These are phyloP conservation scores for Podospora didyma DNA, from an alignment of 495 filamentous ascomycete genomes.

Conservation along the genomic window DNA sequence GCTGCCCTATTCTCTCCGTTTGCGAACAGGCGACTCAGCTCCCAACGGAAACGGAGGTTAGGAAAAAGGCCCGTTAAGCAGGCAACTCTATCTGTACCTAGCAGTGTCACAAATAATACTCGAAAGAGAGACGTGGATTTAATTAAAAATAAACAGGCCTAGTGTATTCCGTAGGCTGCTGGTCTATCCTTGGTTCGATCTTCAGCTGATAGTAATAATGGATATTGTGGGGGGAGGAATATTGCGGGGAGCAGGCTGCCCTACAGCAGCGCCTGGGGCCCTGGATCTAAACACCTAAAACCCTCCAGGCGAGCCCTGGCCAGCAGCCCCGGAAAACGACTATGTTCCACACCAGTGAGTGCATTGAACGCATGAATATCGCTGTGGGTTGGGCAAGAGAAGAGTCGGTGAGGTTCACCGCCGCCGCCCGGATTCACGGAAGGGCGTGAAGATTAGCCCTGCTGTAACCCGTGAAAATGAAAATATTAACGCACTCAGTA, in stretches of 20 bases:
- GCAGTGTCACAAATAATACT: too few relatives aligned
- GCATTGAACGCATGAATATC: constrained; percentile 8
- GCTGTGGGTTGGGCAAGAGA: neutral
- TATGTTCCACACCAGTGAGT: neutral
- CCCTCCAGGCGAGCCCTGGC: neutral
- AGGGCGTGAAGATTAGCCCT: neutral
- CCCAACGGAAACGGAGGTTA: too few relatives aligned
- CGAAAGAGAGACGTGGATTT: too few relatives aligned
- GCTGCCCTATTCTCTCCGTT: too few relatives aligned
- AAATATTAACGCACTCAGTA: too few relatives aligned
- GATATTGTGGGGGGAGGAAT: neutral
- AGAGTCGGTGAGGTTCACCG: constrained; percentile 13
- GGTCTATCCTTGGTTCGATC: too few relatives aligned
- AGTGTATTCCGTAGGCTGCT: too few relatives aligned
- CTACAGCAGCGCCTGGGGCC: neutral
- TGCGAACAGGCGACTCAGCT: too few relatives aligned
- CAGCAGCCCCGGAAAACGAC: neutral
- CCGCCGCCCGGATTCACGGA: neutral
- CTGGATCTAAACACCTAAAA: neutral
- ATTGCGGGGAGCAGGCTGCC: neutral
- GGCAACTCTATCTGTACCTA: too few relatives aligned
- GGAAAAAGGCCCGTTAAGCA: too few relatives aligned
- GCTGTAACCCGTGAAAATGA: too few relatives aligned
- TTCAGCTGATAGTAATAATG: neutral
- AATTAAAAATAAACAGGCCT: too few relatives aligned